phyloP scores from a whole-genome alignment of 768 basidiomycete species.

The Mycena vulgaris region DNA sequence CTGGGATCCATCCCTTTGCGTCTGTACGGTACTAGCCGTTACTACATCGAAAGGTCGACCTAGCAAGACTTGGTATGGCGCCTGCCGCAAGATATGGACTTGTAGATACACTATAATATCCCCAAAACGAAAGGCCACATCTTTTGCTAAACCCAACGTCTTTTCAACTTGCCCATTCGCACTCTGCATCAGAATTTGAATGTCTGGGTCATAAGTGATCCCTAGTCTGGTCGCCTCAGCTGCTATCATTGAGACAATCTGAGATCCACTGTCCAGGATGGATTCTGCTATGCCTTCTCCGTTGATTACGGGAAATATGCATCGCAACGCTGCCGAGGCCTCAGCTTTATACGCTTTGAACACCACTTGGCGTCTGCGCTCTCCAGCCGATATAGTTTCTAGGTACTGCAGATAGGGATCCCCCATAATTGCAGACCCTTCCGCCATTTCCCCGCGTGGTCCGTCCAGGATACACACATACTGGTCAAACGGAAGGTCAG shows the following conservation, averaged over 20 bases:
- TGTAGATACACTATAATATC: not conserved
- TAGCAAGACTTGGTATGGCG: not conserved
- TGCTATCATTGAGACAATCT: not conserved
- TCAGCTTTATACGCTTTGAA: no score
- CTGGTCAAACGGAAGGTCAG: no score
- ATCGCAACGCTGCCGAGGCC: no score
- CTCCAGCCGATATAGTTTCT: no score
- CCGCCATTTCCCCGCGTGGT: no score
- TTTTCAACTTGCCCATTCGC: not conserved
- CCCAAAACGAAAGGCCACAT: not conserved
- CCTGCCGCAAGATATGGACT: not conserved
- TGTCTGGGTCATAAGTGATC: not conserved
- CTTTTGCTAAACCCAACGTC: not conserved
- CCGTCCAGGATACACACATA: no score
- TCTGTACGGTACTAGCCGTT: not conserved
- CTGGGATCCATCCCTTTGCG: not conserved
- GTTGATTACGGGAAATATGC: no score
- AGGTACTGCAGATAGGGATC: no score
- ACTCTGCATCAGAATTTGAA: not conserved
- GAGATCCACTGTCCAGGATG: not conserved
- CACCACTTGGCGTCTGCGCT: no score
- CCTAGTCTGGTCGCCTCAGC: not conserved
- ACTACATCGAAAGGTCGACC: not conserved
- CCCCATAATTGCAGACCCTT: no score
- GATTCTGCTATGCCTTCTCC: no score